These are phyloP conservation scores for Ceratocystiopsis sp. DNA, from an alignment of 2,329 filamentous ascomycete species.

Conservation along the genomic window DNA sequence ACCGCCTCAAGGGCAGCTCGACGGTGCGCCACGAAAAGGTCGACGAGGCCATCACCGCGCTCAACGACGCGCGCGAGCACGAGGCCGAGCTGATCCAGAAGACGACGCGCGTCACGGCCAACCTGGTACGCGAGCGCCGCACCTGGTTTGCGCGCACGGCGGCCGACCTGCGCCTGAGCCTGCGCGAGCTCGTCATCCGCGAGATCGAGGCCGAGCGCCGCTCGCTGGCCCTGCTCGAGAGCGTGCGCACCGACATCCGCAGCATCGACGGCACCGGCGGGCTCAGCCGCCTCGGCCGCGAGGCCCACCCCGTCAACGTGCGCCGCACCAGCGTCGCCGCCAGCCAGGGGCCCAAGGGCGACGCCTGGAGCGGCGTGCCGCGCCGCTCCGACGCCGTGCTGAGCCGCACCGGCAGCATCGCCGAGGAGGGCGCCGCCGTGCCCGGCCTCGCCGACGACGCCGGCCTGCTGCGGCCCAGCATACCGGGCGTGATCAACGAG, in stretches of 20 bases:
- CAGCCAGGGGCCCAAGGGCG: slow-evolving; percentile 92
- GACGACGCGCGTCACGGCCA: slow-evolving; percentile 75
- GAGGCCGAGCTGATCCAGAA: slow-evolving; percentile 73
- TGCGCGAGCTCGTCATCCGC: slow-evolving; percentile 83
- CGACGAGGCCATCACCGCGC: slow-evolving; percentile 81
- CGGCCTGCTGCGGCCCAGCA: slow-evolving; percentile 17
- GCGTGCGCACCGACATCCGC: slow-evolving; percentile 79
- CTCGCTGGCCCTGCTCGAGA: slow-evolving; percentile 83
- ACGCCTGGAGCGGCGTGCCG: slow-evolving; percentile 91
- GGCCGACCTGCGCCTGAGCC: slow-evolving; percentile 62
- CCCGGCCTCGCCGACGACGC: slow-evolving; percentile 18
- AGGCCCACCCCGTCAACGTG: slow-evolving; percentile 54
- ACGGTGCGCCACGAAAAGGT: slow-evolving; percentile 89
- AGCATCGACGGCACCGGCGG: slow-evolving; percentile 85
- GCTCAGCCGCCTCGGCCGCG: slow-evolving; percentile 73
- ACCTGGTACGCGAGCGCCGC: slow-evolving; percentile 73
- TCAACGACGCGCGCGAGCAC: slow-evolving; percentile 72
- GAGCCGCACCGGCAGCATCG: slow-evolving; percentile 28
- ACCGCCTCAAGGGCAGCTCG: slow-evolving; percentile 72
- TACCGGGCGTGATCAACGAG: slow-evolving; percentile 44
- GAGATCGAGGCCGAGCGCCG: slow-evolving; percentile 92
- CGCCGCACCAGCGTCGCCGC: slow-evolving; percentile 65
- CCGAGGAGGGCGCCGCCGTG: slow-evolving; percentile 14
- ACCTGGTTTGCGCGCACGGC: slow-evolving; percentile 82
- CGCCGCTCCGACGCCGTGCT: slow-evolving; percentile 57